These are phyloP conservation scores for Cytospora piceae DNA, from an alignment of 2,329 filamentous ascomycete genomes.

Conservation along the genomic window DNA sequence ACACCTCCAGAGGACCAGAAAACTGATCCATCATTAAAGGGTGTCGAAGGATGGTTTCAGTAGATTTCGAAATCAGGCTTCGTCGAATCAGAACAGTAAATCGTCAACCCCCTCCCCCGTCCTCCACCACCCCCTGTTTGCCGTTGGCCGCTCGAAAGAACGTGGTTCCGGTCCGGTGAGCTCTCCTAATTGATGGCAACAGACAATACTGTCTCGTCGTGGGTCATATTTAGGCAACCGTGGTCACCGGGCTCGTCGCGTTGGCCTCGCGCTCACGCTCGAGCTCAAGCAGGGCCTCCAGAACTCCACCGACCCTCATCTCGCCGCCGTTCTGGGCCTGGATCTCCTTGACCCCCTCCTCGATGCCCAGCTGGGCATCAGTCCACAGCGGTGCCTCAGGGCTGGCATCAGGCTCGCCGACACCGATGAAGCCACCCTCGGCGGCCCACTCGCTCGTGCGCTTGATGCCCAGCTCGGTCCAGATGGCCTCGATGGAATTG, in stretches of 20 bases:
- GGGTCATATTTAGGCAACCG: slow-evolving; percentile 32
- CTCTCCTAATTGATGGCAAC: slow-evolving; percentile 30
- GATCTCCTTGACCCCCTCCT: slow-evolving; percentile 66
- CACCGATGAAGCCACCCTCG: slow-evolving; percentile 91
- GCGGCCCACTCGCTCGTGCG: slow-evolving; percentile 90
- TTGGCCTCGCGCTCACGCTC: slow-evolving; percentile 57
- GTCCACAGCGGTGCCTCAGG: slow-evolving; percentile 84
- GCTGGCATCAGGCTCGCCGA: slow-evolving; percentile 70
- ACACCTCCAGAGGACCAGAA: slow-evolving; percentile 24
- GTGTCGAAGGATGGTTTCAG: neutral
- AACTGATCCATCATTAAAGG: slow-evolving; percentile 2
- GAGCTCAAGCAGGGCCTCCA: slow-evolving; percentile 59
- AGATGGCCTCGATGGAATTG: slow-evolving; percentile 82
- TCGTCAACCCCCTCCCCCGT: neutral
- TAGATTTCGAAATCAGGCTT: slow-evolving; percentile 5
- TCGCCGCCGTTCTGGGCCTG: slow-evolving; percentile 42
- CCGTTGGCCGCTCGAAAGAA: slow-evolving; percentile 40
- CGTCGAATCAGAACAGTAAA: slow-evolving; percentile 20
- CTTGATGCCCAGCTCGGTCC: slow-evolving; percentile 86
- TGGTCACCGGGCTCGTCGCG: slow-evolving; percentile 37
- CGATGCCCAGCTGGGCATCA: slow-evolving; percentile 80
- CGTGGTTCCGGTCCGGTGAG: slow-evolving; percentile 38
- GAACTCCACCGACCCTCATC: slow-evolving; percentile 47
- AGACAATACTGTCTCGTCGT: neutral
- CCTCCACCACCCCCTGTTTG: slow-evolving; percentile 13